These are phyloP conservation scores for Drechslerella coelobrocha DNA, from an alignment of 2,329 filamentous ascomycete genomes.

Conservation along the genomic window DNA sequence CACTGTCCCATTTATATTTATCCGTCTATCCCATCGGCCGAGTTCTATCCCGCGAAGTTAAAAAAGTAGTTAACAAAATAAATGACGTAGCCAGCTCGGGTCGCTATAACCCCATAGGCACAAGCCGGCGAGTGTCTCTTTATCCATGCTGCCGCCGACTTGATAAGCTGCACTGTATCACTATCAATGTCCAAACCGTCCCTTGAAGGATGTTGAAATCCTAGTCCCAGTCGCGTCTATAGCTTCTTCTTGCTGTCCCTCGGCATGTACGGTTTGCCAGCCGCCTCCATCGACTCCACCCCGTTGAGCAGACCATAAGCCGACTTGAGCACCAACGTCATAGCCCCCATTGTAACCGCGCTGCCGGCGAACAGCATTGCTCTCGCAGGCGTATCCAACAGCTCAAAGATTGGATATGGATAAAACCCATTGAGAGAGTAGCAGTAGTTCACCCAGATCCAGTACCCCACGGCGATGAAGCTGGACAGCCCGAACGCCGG, in stretches of 20 bases:
- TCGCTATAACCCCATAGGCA: too few relatives aligned
- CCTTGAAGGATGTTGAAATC: not conserved
- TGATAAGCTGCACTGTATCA: not conserved
- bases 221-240: slow-evolving; percentile 1
- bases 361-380: slow-evolving; percentile 72
- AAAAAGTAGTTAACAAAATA: too few relatives aligned
- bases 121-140: too few relatives aligned
- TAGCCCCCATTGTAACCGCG: slow-evolving; percentile 73
- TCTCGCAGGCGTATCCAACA: slow-evolving; percentile 71
- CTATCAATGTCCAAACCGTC: not conserved
- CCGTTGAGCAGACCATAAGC: slow-evolving; percentile 73
- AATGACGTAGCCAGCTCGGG: too few relatives aligned
- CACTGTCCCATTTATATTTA: too few relatives aligned
- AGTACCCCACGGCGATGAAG: slow-evolving; percentile 71
- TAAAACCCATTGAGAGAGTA: slow-evolving; percentile 64
- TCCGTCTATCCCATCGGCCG: too few relatives aligned
- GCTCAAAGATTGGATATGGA: slow-evolving; percentile 82
- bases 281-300: slow-evolving; percentile 59
- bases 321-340: slow-evolving; percentile 73
- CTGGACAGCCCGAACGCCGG: slow-evolving; percentile 67
- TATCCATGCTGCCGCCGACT: too few relatives aligned
- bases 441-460: slow-evolving; percentile 78
- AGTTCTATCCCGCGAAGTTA: too few relatives aligned
- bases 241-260: slow-evolving; percentile 43
- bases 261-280: slow-evolving; percentile 55